Base-by-base conservation (phyloP, 2,329 filamentous ascomycete genomes). In the Calcarisporium arbuscula region DNA sequence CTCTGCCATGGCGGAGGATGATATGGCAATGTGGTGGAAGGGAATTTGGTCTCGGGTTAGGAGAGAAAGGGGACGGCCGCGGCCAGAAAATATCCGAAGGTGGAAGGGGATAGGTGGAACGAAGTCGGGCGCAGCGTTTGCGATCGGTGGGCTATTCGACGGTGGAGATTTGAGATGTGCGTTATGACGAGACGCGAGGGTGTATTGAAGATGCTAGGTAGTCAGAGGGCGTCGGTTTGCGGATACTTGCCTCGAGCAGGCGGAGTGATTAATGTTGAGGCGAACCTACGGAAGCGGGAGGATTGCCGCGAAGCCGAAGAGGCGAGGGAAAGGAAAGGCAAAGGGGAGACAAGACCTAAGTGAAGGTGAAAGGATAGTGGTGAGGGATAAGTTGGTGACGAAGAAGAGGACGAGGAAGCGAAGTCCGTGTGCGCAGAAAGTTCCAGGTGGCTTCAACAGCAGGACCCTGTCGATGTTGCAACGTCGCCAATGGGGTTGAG, bases 381-480 rank as follows among this genome's bases (percentile, higher is more conserved):
- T 12, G 32, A 36, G 28, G 34, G 30, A 22, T 21, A 31, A 22
- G 32, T n/a, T n/a, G n/a, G n/a, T n/a, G n/a, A n/a, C n/a, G n/a
- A n/a, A n/a, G n/a, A n/a, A n/a, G 31, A 33, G 17, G n/a, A 20
- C 19, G 28, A 31, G 20, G 33, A 44, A 35, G 35, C 39, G 43
- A 36, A 42, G 30, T 44, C 41, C 42, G 37, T 48, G 43, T 35
- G 39, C 39, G 38, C 39, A 48, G 46, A 54, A 54, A 41, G 54
- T 47, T 54, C 51, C 51, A 53, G 50, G 52, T 54, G 52, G 52
- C 52, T 54, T 51, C 41, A 54, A 51, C 39, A 28, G 39, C 42
- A 35, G 27, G 48, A 51, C 46, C 48, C 40, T 32, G 38, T 40
- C 47, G 45, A 46, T 44, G 32, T 36, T 20, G 37, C 26, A 32